These are phyloP conservation scores for Wickerhamomyces ciferrii DNA, from an alignment of 805 yeast species.

Conservation along the genomic window DNA sequence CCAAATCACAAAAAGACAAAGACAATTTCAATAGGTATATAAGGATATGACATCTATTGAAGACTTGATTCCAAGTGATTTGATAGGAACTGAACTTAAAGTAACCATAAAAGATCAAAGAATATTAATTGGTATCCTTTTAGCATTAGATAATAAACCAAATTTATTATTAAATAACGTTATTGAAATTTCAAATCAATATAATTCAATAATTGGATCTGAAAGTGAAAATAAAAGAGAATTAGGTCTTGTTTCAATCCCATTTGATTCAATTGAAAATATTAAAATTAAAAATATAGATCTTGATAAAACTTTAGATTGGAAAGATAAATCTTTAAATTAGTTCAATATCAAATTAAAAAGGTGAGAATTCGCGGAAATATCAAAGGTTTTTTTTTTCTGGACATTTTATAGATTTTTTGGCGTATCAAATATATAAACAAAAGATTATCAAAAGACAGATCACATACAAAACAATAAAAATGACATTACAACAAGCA, in stretches of 20 bases:
- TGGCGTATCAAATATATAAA: not conserved
- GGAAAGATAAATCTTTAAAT: conserved; percentile 11
- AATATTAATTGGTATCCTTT: conserved; percentile 12
- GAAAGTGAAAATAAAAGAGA: conserved; percentile 1
- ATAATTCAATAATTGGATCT: not conserved
- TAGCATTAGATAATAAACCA: conserved; percentile 23
- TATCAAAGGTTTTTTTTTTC: not conserved
- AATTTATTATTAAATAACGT: conserved; percentile 18
- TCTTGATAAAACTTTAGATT: conserved; percentile 11
- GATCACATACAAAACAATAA: not conserved
- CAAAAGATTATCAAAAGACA: not conserved
- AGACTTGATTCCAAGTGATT: conserved; percentile 8
- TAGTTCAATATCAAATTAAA: too few relatives aligned
- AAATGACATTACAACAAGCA: conserved; percentile 18
- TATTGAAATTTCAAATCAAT: conserved; percentile 6
- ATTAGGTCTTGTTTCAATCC: conserved; percentile 21
- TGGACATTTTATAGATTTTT: not conserved
- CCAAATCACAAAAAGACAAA: not conserved
- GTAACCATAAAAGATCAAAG: conserved; percentile 15
- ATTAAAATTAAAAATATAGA: conserved; percentile 15
- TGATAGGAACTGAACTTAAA: conserved; percentile 14
- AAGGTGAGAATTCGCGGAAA: not conserved
- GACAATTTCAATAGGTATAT: too few relatives aligned
- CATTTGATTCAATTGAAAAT: conserved; percentile 7
- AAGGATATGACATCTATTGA: not conserved